These are phyloP conservation scores for Glebionis coronaria DNA, from an alignment of 129 eudicot species.

Conservation along the genomic window DNA sequence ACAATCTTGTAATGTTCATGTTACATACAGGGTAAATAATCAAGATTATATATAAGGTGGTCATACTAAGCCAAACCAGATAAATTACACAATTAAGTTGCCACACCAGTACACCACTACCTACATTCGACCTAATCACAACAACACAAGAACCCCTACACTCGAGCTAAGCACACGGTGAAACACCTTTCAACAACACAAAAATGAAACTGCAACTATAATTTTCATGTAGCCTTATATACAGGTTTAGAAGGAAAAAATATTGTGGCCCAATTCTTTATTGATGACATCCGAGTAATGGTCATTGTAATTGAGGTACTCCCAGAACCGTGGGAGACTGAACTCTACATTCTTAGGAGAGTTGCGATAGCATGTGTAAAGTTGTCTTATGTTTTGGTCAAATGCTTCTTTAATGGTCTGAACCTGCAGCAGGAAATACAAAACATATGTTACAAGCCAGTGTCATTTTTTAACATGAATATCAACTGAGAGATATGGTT, in stretches of 20 bases:
- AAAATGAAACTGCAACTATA: not conserved
- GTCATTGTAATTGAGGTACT: conserved; percentile 70
- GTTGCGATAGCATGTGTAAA: conserved; percentile 61
- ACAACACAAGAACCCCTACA: not conserved
- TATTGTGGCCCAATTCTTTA: conserved; percentile 42
- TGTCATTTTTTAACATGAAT: not conserved
- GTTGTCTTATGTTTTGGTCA: conserved; percentile 47
- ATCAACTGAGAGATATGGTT: too few species aligned
- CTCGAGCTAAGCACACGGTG: not conserved
- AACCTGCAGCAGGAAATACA: conserved; percentile 41
- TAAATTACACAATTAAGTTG: too few species aligned
- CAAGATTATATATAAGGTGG: too few species aligned
- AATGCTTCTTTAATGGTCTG: conserved; percentile 50
- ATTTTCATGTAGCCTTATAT: not conserved
- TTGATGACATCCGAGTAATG: conserved; percentile 52
- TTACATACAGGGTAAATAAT: too few species aligned
- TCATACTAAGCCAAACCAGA: too few species aligned
- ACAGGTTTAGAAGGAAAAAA: conserved; percentile 31
- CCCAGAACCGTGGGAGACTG: conserved; percentile 86
- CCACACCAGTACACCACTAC: too few species aligned
- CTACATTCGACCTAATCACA: too few species aligned
- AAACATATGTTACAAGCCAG: not conserved
- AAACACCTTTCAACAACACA: not conserved
- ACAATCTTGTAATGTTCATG: not conserved
- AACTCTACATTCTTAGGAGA: conserved; percentile 85